Percentiles rank a stretch among this genome's conserved stretches.
Evolutionary conservation across 441 rosid species (phyloP).

Genomic region (Populus hybrid): DNA sequence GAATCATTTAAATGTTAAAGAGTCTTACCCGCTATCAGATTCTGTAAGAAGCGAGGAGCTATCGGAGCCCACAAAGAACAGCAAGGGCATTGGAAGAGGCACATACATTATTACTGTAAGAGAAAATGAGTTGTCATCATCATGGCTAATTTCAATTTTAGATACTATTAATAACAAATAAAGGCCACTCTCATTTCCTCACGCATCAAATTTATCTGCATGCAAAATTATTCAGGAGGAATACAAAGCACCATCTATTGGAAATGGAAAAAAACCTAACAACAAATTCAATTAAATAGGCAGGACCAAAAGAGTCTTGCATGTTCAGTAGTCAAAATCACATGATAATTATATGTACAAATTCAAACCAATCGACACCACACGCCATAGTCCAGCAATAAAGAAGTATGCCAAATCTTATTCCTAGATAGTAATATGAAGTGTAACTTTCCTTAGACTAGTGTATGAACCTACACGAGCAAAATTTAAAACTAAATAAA

Average conservation of each 20-base stretch:
- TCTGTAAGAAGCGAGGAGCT: conserved; percentile 54
- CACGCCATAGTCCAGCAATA: background rate
- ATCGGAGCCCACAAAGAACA: conserved; percentile 81
- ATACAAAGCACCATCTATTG: background rate
- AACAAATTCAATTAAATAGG: background rate
- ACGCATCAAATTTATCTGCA: background rate
- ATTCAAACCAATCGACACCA: background rate
- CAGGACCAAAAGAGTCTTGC: background rate
- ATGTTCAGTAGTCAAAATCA: background rate
- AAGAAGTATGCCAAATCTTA: background rate
- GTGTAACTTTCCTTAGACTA: background rate
- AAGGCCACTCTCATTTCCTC: background rate
- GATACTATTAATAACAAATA: background rate
- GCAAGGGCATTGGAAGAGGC: conserved; percentile 88
- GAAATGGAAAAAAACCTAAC: background rate
- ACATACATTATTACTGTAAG: conserved; percentile 84
- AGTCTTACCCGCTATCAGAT: conserved; percentile 55
- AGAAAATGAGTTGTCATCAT: conserved; percentile 15
- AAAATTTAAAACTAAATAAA: background rate
- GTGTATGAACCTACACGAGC: background rate
- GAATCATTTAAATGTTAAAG: background rate
- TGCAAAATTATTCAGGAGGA: background rate
- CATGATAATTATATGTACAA: background rate
- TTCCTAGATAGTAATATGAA: background rate
- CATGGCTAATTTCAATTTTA: conserved; percentile 10